A percentile compares a stretch with the other conserved stretches of the same genome.
Conservation (phyloP, 768 basidiomycete species). For the Tricholoma hemisulphureum region DNA sequence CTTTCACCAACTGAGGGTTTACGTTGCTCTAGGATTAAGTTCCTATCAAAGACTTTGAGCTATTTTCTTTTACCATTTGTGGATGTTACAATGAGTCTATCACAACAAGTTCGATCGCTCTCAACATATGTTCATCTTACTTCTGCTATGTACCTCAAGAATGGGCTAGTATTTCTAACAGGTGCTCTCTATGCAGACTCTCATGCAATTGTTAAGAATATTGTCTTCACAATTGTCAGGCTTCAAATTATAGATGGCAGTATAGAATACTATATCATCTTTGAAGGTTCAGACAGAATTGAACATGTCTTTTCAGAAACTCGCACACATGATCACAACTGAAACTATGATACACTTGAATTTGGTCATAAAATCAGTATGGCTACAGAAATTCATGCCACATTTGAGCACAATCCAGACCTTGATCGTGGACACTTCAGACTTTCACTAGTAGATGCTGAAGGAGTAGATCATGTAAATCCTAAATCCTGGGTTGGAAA, state of each 20-base stretch:
- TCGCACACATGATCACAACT: conserved; percentile 21
- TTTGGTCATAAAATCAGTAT: conserved; percentile 19
- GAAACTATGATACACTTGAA: conserved; percentile 22
- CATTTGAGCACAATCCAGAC: not conserved
- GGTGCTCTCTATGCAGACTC: conserved; percentile 24
- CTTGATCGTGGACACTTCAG: not conserved
- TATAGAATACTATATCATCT: conserved; percentile 15
- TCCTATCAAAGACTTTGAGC: not conserved
- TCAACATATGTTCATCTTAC: not conserved
- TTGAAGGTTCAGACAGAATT: conserved; percentile 26
- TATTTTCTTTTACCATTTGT: not conserved
- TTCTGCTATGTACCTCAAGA: conserved; percentile 11
- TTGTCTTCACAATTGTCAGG: conserved; percentile 19
- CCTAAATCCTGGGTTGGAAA: conserved; percentile 1
- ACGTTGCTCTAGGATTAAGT: not conserved
- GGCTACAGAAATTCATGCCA: conserved; percentile 15
- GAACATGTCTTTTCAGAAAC: conserved; percentile 22
- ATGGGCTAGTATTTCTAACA: conserved; percentile 17
- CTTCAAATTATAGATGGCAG: conserved; percentile 8
- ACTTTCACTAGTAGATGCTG: not conserved
- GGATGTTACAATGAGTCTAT: not conserved
- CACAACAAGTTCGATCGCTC: not conserved
- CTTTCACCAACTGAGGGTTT: not conserved
- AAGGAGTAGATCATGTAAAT: conserved; percentile 1
- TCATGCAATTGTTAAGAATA: conserved; percentile 25